Base-by-base conservation (phyloP, 257 asterid species). In the Solanum bukasovii region DNA sequence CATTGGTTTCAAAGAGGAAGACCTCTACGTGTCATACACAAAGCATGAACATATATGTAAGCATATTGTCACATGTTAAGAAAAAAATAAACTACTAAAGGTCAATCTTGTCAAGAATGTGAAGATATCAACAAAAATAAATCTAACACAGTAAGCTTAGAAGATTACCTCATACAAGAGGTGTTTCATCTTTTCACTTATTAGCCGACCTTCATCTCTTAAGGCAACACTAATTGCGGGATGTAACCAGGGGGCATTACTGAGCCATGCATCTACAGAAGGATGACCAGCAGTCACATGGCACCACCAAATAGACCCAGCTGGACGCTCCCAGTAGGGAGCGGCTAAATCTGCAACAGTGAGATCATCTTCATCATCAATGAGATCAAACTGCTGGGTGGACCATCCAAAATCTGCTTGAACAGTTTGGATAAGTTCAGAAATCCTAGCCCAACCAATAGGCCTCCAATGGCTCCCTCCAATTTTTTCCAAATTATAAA, bases 291-390 rank as follows among this genome's bases (percentile, higher is more conserved):
- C 98, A 91, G 94, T 86, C 87, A 96, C 91, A 92, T 96, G 98
- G 92, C 98, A 96, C 99, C 99, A 96, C 99, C 99, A 96, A 67
- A 91, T 94, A 35, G 98, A 98, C 89, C 99, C 99, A 84, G 91
- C 98, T 18, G 98, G 95, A 34, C 91, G 92, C 89, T 96, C 98
- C 98, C 99, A 94, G 87, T 94, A 96, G 8, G 99, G 99, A 73
- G 95, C 96, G 84, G 94, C 99, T 89, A 96, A 89, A 85, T 96
- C 98, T 7, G 99, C 98, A 90, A 96, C 99, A 65, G 98, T 94
- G 78, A 94, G 87, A 71, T 93, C 98, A 90, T 94, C 96, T 88
- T 92, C 98, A 82, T 93, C 93, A 83, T 93, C 98, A 89, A 89
- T 25, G 63, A 91, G 68, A 63, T 92, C 96, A 87, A 92, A 86